A percentile compares a stretch with the other conserved stretches of the same genome.
phyloP scores from a whole-genome alignment of 177 flowering plant genomes.

The Telopea speciosissima region DNA sequence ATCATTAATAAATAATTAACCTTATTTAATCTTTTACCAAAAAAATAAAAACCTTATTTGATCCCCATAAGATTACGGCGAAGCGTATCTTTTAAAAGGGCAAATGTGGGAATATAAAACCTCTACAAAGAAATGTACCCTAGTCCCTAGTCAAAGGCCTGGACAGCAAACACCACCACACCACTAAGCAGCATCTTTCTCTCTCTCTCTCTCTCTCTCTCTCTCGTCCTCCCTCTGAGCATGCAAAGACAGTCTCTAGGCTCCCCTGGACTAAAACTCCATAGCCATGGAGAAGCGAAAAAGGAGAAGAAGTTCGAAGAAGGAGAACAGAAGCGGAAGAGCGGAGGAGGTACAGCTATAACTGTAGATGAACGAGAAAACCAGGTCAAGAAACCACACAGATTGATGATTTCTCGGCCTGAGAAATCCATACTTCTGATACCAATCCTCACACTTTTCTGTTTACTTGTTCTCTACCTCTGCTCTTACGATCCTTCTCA shows the following conservation, averaged over 20 bases:
- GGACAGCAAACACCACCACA: too few relatives aligned
- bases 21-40: too few relatives aligned
- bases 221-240: too few relatives aligned
- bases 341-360: neutral
- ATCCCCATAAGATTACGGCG: too few relatives aligned
- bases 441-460: slow-evolving; percentile 53
- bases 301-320: slow-evolving; percentile 13
- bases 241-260: slow-evolving; percentile 75
- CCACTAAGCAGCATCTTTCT: neutral
- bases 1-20: too few relatives aligned
- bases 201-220: slow-evolving; percentile 6
- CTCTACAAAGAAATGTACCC: too few relatives aligned
- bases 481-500: slow-evolving; percentile 59
- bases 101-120: too few relatives aligned
- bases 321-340: slow-evolving; percentile 19
- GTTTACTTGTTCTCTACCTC: slow-evolving; percentile 67
- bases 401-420: slow-evolving; percentile 18
- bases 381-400: slow-evolving; percentile 28
- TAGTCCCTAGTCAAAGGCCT: too few relatives aligned
- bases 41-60: too few relatives aligned
- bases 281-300: slow-evolving; percentile 22
- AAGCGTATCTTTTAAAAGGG: too few relatives aligned
- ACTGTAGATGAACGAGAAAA: slow-evolving; percentile 20
- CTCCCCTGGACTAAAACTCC: slow-evolving; percentile 53
- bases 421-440: slow-evolving; percentile 53